Percentiles rank a stretch among this genome's conserved stretches.
Evolutionary conservation across 129 eudicot genomes (phyloP).

Genomic region (Erigeron canadensis): DNA sequence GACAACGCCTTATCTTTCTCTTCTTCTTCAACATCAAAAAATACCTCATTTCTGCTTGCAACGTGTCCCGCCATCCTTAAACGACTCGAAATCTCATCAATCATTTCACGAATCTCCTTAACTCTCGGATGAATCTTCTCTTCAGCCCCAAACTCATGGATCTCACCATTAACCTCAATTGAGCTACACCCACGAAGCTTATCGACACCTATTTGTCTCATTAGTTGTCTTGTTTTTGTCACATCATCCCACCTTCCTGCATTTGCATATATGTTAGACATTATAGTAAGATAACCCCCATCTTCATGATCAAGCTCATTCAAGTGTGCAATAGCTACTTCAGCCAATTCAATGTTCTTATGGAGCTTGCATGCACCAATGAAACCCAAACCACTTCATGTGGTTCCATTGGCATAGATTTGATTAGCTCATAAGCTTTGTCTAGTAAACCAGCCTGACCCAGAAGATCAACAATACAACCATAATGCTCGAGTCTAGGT

Average conservation of each 20-base stretch:
- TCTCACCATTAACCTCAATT: slow-evolving; percentile 44
- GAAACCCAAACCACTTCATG: slow-evolving; percentile 51
- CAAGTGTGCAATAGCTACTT: slow-evolving; percentile 37
- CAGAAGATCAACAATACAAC: slow-evolving; percentile 56
- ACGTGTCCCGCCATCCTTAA: slow-evolving; percentile 29
- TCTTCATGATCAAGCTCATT: slow-evolving; percentile 37
- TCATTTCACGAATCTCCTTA: slow-evolving; percentile 28
- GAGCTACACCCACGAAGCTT: slow-evolving; percentile 53
- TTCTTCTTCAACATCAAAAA: slow-evolving; percentile 43
- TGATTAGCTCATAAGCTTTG: slow-evolving; percentile 42
- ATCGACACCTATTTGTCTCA: slow-evolving; percentile 40
- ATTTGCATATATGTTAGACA: slow-evolving; percentile 51
- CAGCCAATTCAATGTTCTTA: slow-evolving; percentile 48
- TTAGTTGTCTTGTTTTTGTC: slow-evolving; percentile 31
- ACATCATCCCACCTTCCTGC: slow-evolving; percentile 51
- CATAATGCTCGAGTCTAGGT: slow-evolving; percentile 47
- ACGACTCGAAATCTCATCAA: slow-evolving; percentile 28
- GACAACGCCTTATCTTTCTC: slow-evolving; percentile 38
- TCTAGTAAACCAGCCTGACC: slow-evolving; percentile 47
- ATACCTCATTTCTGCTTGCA: slow-evolving; percentile 31
- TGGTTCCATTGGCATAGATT: slow-evolving; percentile 37
- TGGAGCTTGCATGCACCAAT: slow-evolving; percentile 49
- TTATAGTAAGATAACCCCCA: slow-evolving; percentile 45
- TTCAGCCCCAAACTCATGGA: slow-evolving; percentile 50
- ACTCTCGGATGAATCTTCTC: slow-evolving; percentile 30